These are phyloP conservation scores for Calonectria fujianensis DNA, from an alignment of 2,329 filamentous ascomycete genomes.

Conservation along the genomic window DNA sequence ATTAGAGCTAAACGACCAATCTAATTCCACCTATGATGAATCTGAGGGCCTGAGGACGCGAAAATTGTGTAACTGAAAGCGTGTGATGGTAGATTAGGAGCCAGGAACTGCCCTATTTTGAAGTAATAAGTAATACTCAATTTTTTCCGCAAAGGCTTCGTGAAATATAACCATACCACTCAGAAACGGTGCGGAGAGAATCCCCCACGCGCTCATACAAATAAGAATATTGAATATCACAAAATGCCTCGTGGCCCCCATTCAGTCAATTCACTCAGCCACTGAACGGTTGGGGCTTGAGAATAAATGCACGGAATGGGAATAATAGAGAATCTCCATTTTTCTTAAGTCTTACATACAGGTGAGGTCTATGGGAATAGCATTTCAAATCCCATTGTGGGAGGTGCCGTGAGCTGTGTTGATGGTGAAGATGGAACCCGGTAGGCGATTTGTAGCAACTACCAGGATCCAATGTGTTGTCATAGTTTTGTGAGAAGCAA, in stretches of 20 bases:
- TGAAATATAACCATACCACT: too few relatives aligned
- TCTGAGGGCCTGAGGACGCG: too few relatives aligned
- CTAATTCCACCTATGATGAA: too few relatives aligned
- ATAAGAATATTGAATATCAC: not conserved
- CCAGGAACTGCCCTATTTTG: too few relatives aligned
- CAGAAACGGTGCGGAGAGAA: not conserved
- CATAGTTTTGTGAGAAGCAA: not conserved
- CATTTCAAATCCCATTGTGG: not conserved
- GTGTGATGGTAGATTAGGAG: too few relatives aligned
- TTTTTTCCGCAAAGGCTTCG: too few relatives aligned
- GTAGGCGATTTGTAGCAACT: fast-evolving
- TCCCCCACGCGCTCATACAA: not conserved
- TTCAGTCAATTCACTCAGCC: not conserved
- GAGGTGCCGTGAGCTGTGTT: not conserved
- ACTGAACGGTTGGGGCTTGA: not conserved
- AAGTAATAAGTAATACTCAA: too few relatives aligned
- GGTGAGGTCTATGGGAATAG: not conserved
- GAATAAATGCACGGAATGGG: not conserved
- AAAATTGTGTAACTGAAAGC: too few relatives aligned
- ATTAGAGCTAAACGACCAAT: not conserved
- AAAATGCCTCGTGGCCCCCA: not conserved
- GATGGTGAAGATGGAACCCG: not conserved
- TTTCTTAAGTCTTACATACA: too few relatives aligned
- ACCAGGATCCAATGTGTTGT: not conserved
- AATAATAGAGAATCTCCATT: not conserved